Evolutionary conservation across 257 asterid genomes (phyloP).

Genomic region (Hygrophila difformis): DNA sequence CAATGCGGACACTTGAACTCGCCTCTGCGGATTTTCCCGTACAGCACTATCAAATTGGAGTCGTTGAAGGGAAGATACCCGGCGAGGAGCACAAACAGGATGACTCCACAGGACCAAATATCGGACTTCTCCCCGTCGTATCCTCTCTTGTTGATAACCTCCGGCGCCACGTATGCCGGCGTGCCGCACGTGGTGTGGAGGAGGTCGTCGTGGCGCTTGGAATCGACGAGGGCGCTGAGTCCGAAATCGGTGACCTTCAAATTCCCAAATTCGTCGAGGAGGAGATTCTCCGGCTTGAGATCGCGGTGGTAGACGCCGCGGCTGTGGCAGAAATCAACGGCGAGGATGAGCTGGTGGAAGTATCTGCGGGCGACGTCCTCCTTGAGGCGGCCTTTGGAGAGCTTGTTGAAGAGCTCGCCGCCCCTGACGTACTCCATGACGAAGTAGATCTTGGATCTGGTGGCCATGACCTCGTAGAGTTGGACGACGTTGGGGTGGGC

Average conservation of each 20-base stretch:
- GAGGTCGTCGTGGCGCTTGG: neutral
- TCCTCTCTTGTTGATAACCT: constrained; percentile 18
- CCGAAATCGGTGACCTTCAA: neutral
- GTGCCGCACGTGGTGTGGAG: neutral
- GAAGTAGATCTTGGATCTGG: constrained; percentile 43
- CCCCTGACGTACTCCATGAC: constrained; percentile 66
- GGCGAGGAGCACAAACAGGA: neutral
- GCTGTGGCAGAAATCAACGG: constrained; percentile 39
- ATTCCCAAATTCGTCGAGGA: neutral
- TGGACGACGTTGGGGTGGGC: constrained; percentile 18
- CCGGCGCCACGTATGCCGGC: neutral
- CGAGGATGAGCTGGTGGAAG: neutral
- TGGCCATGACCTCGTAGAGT: constrained; percentile 23
- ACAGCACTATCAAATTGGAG: constrained; percentile 19
- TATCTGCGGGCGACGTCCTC: neutral
- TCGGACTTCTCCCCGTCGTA: constrained; percentile 25
- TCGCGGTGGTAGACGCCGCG: constrained; percentile 51
- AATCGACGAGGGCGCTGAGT: neutral
- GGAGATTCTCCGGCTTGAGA: constrained; percentile 34
- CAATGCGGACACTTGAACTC: constrained; percentile 25
- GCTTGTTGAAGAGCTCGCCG: constrained; percentile 41
- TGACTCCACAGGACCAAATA: constrained; percentile 27
- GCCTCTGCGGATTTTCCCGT: constrained; percentile 18
- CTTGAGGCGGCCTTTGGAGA: constrained; percentile 18
- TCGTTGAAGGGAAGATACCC: constrained; percentile 19